A percentile compares a stretch with the other conserved stretches of the same genome.
These are phyloP conservation scores for Osmanthus fragrans DNA, from an alignment of 257 asterid species.

Conservation along the genomic window DNA sequence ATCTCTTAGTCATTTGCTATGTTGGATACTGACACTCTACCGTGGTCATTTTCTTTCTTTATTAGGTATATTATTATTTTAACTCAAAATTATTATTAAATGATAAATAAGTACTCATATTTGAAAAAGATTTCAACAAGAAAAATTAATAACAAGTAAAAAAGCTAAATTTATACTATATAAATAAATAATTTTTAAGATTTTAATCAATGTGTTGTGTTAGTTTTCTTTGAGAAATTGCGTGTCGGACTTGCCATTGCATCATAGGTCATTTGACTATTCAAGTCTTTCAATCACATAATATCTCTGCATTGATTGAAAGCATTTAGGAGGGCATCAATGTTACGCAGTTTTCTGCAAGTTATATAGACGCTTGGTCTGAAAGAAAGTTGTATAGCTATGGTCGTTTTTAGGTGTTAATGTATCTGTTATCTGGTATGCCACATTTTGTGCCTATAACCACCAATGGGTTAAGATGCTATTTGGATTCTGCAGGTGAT, in stretches of 20 bases:
- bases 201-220: too few species aligned
- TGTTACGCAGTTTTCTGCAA: constrained; percentile 7
- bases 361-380: background rate
- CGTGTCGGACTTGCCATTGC: too few species aligned
- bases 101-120: too few species aligned
- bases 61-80: too few species aligned
- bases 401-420: background rate
- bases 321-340: constrained; percentile 10
- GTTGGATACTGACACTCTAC: too few species aligned
- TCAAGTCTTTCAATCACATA: constrained; percentile 6
- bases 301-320: constrained; percentile 8
- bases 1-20: background rate
- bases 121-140: too few species aligned
- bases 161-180: too few species aligned
- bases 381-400: constrained; percentile 9
- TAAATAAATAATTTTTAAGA: too few species aligned
- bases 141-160: too few species aligned
- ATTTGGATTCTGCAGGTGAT: constrained; percentile 57
- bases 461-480: constrained; percentile 11
- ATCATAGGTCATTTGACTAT: constrained; percentile 3
- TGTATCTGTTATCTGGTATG: background rate
- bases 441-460: constrained; percentile 1
- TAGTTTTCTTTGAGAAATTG: too few species aligned
- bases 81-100: too few species aligned
- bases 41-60: too few species aligned